These are phyloP conservation scores for Microdochium nivale DNA, from an alignment of 2,329 filamentous ascomycete species.

Conservation along the genomic window DNA sequence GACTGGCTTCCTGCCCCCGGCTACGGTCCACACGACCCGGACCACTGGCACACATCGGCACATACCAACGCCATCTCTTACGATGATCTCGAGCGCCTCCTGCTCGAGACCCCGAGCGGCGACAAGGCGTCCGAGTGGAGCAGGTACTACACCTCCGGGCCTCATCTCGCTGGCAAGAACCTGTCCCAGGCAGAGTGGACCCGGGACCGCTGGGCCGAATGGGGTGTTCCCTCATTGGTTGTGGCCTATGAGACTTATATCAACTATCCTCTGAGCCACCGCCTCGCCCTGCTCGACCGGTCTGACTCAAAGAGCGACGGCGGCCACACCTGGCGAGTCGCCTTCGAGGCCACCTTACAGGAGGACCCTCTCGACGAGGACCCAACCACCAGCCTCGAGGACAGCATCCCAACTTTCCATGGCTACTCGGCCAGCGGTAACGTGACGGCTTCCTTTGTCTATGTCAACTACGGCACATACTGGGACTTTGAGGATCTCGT, in stretches of 20 bases:
- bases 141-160: constrained; percentile 67
- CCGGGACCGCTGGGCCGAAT: constrained; percentile 61
- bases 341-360: constrained; percentile 72
- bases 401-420: constrained; percentile 83
- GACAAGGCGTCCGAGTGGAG: constrained; percentile 62
- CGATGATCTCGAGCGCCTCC: constrained; percentile 44
- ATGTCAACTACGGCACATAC: constrained; percentile 85
- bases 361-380: constrained; percentile 84
- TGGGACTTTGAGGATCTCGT: constrained; percentile 76
- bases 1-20: constrained; percentile 9
- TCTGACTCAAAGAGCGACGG: constrained; percentile 23
- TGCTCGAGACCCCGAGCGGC: constrained; percentile 49
- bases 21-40: constrained; percentile 11
- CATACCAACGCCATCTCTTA: constrained; percentile 26
- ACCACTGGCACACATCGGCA: constrained; percentile 20
- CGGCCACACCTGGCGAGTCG: constrained; percentile 43
- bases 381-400: constrained; percentile 60
- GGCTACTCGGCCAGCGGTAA: constrained; percentile 91
- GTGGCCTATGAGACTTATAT: constrained; percentile 68
- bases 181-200: constrained; percentile 69
- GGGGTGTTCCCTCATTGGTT: constrained; percentile 57
- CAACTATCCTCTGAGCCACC: constrained; percentile 67
- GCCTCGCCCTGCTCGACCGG: constrained; percentile 56
- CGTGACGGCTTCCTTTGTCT: constrained; percentile 80
- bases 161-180: constrained; percentile 71